Evolutionary conservation across 371 early-diverging fungal species (phyloP).

Genomic region (Saksenaea vasiformis): DNA sequence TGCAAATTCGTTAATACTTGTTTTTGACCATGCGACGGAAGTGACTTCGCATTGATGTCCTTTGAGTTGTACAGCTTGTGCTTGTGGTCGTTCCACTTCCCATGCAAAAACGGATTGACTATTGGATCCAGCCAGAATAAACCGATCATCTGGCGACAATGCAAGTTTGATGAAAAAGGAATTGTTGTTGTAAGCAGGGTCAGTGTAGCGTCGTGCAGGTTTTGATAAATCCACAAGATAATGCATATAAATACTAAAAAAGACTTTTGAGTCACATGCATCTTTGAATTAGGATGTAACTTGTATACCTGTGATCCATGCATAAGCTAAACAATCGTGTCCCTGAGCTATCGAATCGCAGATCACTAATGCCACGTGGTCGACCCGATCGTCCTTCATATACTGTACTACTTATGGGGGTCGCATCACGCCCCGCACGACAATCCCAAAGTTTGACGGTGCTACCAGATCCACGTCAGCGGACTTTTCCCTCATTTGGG

Average conservation of each 20-base stretch:
- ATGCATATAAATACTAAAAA: conserved; percentile 36
- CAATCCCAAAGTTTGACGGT: conserved; percentile 54
- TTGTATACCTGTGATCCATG: conserved; percentile 30
- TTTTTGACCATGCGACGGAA: conserved; percentile 36
- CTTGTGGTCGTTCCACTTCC: conserved; percentile 31
- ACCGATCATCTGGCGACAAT: conserved; percentile 43
- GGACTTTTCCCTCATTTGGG: too few species aligned
- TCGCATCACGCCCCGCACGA: conserved; percentile 26
- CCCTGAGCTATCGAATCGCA: conserved; percentile 40
- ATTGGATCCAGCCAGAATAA: conserved; percentile 36
- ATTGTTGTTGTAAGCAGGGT: conserved; percentile 20
- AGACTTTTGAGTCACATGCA: not conserved
- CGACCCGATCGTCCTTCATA: conserved; percentile 20
- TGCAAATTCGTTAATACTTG: conserved; percentile 19
- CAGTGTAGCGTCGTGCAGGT: conserved; percentile 27
- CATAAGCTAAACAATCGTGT: conserved; percentile 40
- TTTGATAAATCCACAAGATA: conserved; percentile 27
- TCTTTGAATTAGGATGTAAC: too few species aligned
- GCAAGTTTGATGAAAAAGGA: conserved; percentile 34
- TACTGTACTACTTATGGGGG: conserved; percentile 11
- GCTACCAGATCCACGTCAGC: conserved; percentile 10
- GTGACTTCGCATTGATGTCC: conserved; percentile 37
- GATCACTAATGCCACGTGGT: conserved; percentile 33
- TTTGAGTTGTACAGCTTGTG: conserved; percentile 19
- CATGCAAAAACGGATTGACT: conserved; percentile 28